Base-by-base conservation (phyloP, 2,329 filamentous ascomycete species). In the Verticillium tricorpus region DNA sequence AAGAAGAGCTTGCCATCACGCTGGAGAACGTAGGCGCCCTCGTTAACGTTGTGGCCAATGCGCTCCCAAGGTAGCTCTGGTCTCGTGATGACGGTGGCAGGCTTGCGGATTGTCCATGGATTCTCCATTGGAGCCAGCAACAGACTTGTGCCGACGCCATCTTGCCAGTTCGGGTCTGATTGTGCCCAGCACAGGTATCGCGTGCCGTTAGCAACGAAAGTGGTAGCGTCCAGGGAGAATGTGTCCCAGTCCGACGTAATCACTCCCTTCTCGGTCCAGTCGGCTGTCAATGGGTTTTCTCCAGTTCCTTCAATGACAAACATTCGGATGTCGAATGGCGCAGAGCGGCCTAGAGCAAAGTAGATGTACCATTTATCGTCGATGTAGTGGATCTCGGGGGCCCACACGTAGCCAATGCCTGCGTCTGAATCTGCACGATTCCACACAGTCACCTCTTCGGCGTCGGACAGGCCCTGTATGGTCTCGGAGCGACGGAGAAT, bases 321-420 rank as follows among this genome's bases (percentile, higher is more conserved):
- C 11, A 69, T 63, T 11, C 71, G 67, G 59, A 71, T 70, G 40
- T 45, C 58, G 40, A 59, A 59, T 17, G 40, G 25, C 5, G 55
- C 60, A 14, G n/a, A 60, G 4, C 67, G 65, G 12, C 69, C 70
- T 1, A 71, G 3, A 72, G 79, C 68, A 75, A 80, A 65, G 69
- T 85, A 85, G 63, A 84, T 74, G 69, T 83, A 85, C 83, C 83
- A 85, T 25, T 76, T 75, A 0, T 78, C 79, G 40, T 77, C 70
- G 31, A 85, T 73, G 57, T 70, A 70, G 68, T 85, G 83, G 0
- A 85, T 74, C 71, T 85, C 83, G 0, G 83, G 83, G 0, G 83
- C 83, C 83, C 83, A 85, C 35, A 85, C 72, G 64, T 76, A 77
- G 50, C 72, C 77, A 8, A 74, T 45, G 77, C 73, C 77, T 79